Conservation (phyloP, 2,329 filamentous ascomycete species). For the Penicillium sumatraense region DNA sequence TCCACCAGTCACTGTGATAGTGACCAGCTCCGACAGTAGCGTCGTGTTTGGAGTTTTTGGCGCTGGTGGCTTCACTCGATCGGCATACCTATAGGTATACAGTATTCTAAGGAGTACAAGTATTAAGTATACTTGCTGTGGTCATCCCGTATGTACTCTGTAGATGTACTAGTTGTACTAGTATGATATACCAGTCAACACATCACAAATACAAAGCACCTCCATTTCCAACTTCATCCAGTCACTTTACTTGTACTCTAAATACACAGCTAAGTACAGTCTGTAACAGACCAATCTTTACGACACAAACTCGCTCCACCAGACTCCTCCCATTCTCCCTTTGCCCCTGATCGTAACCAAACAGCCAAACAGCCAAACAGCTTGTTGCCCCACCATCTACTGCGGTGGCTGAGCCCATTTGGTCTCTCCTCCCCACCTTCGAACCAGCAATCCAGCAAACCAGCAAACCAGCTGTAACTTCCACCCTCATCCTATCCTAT, state of each 20-base stretch:
- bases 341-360: neutral
- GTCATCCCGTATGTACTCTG: neutral
- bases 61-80: conserved; percentile 21
- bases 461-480: too few relatives aligned
- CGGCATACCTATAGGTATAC: neutral
- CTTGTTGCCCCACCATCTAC: conserved; percentile 18
- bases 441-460: neutral
- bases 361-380: too few relatives aligned
- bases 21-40: conserved; percentile 31
- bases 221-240: too few relatives aligned
- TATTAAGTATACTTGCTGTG: neutral
- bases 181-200: too few relatives aligned
- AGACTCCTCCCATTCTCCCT: neutral
- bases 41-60: conserved; percentile 20
- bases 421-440: conserved; percentile 2
- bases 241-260: too few relatives aligned
- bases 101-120: too few relatives aligned
- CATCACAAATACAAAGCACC: too few relatives aligned
- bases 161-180: neutral
- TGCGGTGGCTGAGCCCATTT: conserved; percentile 20
- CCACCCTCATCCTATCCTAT: neutral
- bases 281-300: too few relatives aligned
- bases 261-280: too few relatives aligned
- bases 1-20: conserved; percentile 26
- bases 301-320: neutral